phyloP scores from a whole-genome alignment of 305 asterid genomes.

The Plantago coronopus region DNA sequence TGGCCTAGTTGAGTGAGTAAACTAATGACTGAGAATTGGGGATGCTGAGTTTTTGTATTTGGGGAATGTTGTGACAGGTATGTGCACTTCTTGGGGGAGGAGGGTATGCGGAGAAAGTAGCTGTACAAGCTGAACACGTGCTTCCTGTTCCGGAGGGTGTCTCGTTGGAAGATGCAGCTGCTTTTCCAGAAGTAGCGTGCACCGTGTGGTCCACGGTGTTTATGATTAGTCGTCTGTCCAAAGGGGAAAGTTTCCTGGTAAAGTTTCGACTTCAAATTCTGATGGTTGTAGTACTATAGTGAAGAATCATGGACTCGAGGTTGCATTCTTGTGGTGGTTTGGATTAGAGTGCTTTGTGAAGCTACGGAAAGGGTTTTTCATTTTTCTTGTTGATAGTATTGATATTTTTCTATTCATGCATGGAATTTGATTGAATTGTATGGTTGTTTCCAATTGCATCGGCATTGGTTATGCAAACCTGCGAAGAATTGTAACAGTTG shows the following conservation, averaged over 20 bases:
- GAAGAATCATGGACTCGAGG: not conserved
- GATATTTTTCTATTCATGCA: no score
- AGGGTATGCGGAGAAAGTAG: constrained; percentile 93
- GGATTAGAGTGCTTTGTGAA: not conserved
- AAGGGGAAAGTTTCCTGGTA: constrained; percentile 86
- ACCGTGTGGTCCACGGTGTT: constrained; percentile 94
- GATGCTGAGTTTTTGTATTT: not conserved
- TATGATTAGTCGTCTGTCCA: constrained; percentile 71
- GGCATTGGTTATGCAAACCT: no score
- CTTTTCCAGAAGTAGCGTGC: constrained; percentile 93
- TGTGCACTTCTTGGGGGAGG: constrained; percentile 94
- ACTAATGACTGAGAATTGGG: not conserved
- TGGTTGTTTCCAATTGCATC: no score
- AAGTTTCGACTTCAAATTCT: not conserved
- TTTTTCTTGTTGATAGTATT: no score
- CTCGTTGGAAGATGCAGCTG: constrained; percentile 83
- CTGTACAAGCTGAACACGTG: constrained; percentile 73
- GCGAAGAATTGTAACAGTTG: no score
- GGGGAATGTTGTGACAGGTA: constrained; percentile 37
- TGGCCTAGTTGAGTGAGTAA: not conserved
- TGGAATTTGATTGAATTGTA: no score
- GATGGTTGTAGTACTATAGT: not conserved
- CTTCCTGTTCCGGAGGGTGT: constrained; percentile 80
- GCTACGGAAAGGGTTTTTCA: no score
- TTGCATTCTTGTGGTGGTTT: not conserved